Conservation (phyloP, 345 rosid genomes). For the Boechera divaricarpa region DNA sequence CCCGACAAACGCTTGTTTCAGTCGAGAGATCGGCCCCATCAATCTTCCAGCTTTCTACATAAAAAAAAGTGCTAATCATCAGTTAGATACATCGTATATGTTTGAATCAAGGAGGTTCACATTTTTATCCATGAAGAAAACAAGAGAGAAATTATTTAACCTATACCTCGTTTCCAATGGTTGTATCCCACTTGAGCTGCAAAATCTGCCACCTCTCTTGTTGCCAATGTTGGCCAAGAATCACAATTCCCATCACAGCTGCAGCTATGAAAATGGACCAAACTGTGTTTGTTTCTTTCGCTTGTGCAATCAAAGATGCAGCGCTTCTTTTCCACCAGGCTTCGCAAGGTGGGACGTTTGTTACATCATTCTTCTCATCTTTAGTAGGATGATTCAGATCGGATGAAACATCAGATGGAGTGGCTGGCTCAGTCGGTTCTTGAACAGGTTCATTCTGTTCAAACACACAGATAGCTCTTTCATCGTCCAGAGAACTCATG, state of each 20-base stretch:
- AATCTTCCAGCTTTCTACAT: constrained; percentile 69
- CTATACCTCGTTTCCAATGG: constrained; percentile 70
- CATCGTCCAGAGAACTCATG: constrained; percentile 58
- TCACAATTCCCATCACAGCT: constrained; percentile 91
- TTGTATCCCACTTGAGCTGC: constrained; percentile 81
- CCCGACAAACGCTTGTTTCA: constrained; percentile 80
- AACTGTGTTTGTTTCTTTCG: constrained; percentile 82
- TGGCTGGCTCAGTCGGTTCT: constrained; percentile 50
- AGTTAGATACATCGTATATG: not conserved
- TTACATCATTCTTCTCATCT: constrained; percentile 50
- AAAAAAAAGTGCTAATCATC: not conserved
- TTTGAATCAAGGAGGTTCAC: not conserved
- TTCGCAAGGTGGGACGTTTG: constrained; percentile 69
- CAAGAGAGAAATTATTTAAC: not conserved
- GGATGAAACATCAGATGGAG: constrained; percentile 49
- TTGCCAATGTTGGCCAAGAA: constrained; percentile 93
- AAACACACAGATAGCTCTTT: constrained; percentile 51
- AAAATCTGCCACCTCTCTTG: constrained; percentile 88
- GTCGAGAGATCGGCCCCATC: constrained; percentile 74
- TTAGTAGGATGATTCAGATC: constrained; percentile 45
- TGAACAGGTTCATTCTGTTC: constrained; percentile 46
- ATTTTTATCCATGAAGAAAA: not conserved
- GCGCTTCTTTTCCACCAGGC: constrained; percentile 99
- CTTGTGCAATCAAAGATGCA: constrained; percentile 70
- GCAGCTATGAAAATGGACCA: constrained; percentile 96